Evolutionary conservation across 2,329 filamentous ascomycete species (phyloP).

Genomic region (Acrocalymma vagum): DNA sequence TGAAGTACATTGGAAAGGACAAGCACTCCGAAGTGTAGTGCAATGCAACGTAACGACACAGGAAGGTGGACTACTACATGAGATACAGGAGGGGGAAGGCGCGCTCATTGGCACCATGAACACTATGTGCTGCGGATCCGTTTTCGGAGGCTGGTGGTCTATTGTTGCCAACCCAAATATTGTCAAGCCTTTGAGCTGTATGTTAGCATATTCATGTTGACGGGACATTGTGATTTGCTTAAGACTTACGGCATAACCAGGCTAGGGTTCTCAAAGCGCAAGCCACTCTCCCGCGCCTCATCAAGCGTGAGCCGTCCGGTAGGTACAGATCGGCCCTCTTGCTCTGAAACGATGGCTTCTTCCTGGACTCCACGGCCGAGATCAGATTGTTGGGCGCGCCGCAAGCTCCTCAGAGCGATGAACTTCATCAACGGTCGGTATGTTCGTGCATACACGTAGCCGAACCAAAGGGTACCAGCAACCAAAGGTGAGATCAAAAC

Average conservation of each 20-base stretch:
- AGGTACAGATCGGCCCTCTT: constrained; percentile 11
- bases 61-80: constrained; percentile 7
- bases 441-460: constrained; percentile 78
- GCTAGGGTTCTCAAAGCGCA: constrained; percentile 80
- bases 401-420: constrained; percentile 88
- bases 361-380: constrained; percentile 57
- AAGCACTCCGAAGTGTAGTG: constrained; percentile 1
- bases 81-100: constrained; percentile 7
- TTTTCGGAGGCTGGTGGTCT: constrained; percentile 28
- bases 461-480: constrained; percentile 86
- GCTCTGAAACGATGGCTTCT: constrained; percentile 29
- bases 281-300: constrained; percentile 74
- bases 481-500: constrained; percentile 79
- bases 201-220: too few relatives aligned
- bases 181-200: constrained; percentile 63
- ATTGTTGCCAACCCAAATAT: constrained; percentile 69
- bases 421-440: constrained; percentile 92
- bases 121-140: constrained; percentile 24
- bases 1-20: neutral
- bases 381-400: constrained; percentile 65
- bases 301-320: constrained; percentile 69
- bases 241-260: constrained; percentile 70
- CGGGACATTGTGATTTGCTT: neutral
- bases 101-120: constrained; percentile 21
- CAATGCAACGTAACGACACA: neutral